phyloP scores from a whole-genome alignment of 192 early-diverging fungal species.

The Rhizophagus prolifer region DNA sequence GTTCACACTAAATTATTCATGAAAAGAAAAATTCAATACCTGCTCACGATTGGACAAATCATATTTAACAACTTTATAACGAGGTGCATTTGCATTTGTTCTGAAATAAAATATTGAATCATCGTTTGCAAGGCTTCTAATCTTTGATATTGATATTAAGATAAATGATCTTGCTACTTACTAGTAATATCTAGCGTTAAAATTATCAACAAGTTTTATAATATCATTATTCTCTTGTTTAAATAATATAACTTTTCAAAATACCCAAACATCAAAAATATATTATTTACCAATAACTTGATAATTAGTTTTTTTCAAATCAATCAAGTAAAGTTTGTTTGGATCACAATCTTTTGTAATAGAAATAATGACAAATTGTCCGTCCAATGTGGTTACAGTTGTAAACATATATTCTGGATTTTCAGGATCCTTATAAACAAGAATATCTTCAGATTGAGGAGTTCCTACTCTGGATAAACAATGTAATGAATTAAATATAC shows the following conservation, averaged over 20 bases:
- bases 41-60: constrained; percentile 57
- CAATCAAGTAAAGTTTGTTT: constrained; percentile 45
- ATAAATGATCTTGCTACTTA: constrained; percentile 14
- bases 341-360: constrained; percentile 47
- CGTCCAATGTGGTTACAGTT: constrained; percentile 49
- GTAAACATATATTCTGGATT: constrained; percentile 45
- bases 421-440: constrained; percentile 51
- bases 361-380: constrained; percentile 57
- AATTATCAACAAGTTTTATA: constrained; percentile 53
- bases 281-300: constrained; percentile 17
- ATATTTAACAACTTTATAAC: constrained; percentile 58
- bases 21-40: constrained; percentile 23
- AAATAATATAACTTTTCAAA: too few species aligned
- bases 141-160: too few species aligned
- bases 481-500: background rate
- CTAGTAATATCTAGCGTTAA: constrained; percentile 47
- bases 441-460: constrained; percentile 57
- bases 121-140: constrained; percentile 41
- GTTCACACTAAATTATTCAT: background rate
- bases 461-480: constrained; percentile 60
- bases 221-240: constrained; percentile 34
- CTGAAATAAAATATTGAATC: constrained; percentile 60
- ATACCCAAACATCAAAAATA: background rate
- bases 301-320: constrained; percentile 35
- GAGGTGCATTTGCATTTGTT: constrained; percentile 63